phyloP scores from a whole-genome alignment of 148 eudicot species.

The Salicornia ramosissima region DNA sequence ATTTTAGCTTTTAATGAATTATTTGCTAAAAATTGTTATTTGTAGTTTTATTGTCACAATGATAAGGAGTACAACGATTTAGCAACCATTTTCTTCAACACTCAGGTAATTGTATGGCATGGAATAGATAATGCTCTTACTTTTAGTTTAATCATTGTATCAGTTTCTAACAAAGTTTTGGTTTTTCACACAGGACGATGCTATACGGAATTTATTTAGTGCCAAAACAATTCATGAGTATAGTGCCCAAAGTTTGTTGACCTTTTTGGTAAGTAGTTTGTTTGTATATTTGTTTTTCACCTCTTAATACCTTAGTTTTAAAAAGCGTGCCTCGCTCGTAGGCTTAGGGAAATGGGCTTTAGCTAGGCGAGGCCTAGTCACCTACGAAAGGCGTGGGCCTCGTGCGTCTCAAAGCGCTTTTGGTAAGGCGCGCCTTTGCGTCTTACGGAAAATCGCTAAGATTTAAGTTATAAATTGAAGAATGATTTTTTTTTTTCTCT shows the following conservation, averaged over 20 bases:
- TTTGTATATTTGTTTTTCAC: not conserved
- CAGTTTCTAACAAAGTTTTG: slow-evolving; percentile 17
- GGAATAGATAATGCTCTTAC: not conserved
- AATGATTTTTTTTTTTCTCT: too few species aligned
- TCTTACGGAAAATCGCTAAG: too few species aligned
- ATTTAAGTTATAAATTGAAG: too few species aligned
- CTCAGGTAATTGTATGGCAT: slow-evolving; percentile 55
- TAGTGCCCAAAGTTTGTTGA: slow-evolving; percentile 89
- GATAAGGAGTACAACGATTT: slow-evolving; percentile 89
- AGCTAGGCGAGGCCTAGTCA: too few species aligned
- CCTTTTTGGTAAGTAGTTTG: slow-evolving; percentile 66
- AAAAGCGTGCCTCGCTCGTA: too few species aligned
- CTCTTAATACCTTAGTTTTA: too few species aligned
- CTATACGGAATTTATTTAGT: slow-evolving; percentile 93
- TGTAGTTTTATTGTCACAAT: slow-evolving; percentile 74
- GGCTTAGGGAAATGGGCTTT: too few species aligned
- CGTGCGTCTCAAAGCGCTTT: too few species aligned
- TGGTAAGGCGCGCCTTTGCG: too few species aligned
- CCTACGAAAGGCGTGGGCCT: too few species aligned
- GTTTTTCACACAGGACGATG: slow-evolving; percentile 81
- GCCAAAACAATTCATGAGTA: slow-evolving; percentile 95
- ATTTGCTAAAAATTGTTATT: not conserved
- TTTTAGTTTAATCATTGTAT: slow-evolving; percentile 3
- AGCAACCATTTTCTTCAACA: slow-evolving; percentile 97
- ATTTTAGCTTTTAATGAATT: not conserved